Evolutionary conservation across 495 filamentous ascomycete genomes (phyloP), one percentile per base, ranked within the genome.

Genomic region (Neurospora tetraspora): DNA sequence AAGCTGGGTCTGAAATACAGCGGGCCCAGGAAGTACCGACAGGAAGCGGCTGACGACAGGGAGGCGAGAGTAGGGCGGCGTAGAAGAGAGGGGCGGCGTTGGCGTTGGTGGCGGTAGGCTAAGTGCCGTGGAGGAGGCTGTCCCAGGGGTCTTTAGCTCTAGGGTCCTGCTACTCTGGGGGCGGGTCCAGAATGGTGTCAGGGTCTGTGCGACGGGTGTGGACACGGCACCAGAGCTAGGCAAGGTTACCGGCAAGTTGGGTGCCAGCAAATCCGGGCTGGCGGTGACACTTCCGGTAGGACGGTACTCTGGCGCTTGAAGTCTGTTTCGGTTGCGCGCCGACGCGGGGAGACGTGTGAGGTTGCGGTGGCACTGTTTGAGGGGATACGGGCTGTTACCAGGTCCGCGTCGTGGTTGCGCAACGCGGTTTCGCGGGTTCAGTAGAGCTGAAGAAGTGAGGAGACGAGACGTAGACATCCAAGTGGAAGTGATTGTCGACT

Each of bases 241-340:
- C 14, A 42, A 73, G 71, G 34, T 45, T 78, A 73, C 77, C 78
- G 71, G 71, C 68, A 72, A 78, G 74, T 77, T 78, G 78, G 75
- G 73, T 76, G 71, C 71, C 68, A 77, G 71, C 37, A 75, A 73
- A 74, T 73, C 70, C 68, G 61, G 76, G 59, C 69, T 69, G 71
- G 53, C 59, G 40, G 68, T 39, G 39, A 70, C 65, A 70, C 42
- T 40, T 71, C 47, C 20, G 47, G 72, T 45, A 68, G 69, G 27
- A 68, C 65, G 73, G 73, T 45, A 69, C 36, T 38, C 71, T 70
- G 39, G 71, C n/a, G 34, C 42, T 70, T 65, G 53, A 65, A 31
- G 53, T 65, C 53, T 65, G 53, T 37, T 34, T 39, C n/a, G 38
- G 47, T 20, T 72, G 36, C 40, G 23, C 40, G 53, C 71, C 27